These are phyloP conservation scores for Coffea humblotiana DNA, from an alignment of 305 asterid species.

Conservation along the genomic window DNA sequence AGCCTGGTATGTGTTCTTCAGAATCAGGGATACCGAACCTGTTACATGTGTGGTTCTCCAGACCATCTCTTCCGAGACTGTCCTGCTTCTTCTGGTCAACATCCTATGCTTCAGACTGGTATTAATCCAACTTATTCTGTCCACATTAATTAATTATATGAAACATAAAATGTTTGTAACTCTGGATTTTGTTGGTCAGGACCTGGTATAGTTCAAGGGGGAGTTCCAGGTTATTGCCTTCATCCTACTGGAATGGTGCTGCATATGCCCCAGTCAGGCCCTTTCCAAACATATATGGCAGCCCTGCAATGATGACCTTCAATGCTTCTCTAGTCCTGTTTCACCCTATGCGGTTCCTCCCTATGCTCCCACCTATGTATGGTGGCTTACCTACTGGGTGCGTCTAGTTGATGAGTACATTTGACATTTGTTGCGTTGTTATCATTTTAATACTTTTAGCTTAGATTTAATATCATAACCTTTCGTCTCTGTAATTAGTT, in stretches of 20 bases:
- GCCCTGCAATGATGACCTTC: slow-evolving; percentile 66
- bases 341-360: slow-evolving; percentile 51
- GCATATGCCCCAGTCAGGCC: slow-evolving; percentile 46
- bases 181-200: slow-evolving; percentile 33
- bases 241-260: slow-evolving; percentile 68
- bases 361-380: slow-evolving; percentile 41
- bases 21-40: slow-evolving; percentile 55
- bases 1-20: slow-evolving; percentile 18
- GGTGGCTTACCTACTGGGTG: slow-evolving; percentile 56
- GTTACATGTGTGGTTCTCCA: slow-evolving; percentile 81
- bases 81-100: slow-evolving; percentile 49
- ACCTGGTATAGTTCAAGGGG: slow-evolving; percentile 55
- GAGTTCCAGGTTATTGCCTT: slow-evolving; percentile 56
- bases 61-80: slow-evolving; percentile 81
- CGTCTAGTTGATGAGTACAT: slow-evolving; percentile 25
- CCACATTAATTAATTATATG: neutral
- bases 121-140: slow-evolving; percentile 6
- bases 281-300: slow-evolving; percentile 51
- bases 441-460: neutral
- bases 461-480: neutral
- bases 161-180: slow-evolving; percentile 15
- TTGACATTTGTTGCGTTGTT: slow-evolving; percentile 1
- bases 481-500: neutral
- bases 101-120: slow-evolving; percentile 69
- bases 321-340: slow-evolving; percentile 49